Evolutionary conservation across 2,329 filamentous ascomycete species (phyloP), one percentile per base, ranked within the genome.

Genomic region (Penicillium vulpinum): DNA sequence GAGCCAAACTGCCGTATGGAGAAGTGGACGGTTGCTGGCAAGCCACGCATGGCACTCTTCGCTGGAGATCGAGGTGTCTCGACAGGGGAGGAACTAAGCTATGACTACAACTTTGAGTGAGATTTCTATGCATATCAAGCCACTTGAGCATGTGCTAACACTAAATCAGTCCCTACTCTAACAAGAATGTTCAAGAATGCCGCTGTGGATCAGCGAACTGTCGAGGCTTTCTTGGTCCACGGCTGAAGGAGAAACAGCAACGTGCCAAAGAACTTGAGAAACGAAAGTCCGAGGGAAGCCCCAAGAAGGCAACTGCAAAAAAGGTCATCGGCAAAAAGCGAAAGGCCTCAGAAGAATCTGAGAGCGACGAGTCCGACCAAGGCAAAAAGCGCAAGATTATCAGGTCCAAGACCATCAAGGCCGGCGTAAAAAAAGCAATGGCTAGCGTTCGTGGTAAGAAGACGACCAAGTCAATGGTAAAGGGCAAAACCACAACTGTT

Each of bases 1-100:
- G 88, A 90, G 56, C 94, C 94, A 3, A 99, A 99, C 72, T 97
- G 93, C 76, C 86, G 89, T 61, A 97, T 99, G 92, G 91, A 96
- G 69, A 97, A 97, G 74, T 96, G 92, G 91, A 93, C 92, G 60
- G 94, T 99, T 53, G 88, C 88, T 47, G 92, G 92, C 28, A 92
- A 96, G 73, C 93, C 93, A 40, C 87, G 94, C 54, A 97, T 99
- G 91, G 94, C 92, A 16, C 84, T 99, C 1, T 99, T 99, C 72
- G 94, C 94, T 13, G 93, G 93, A 31, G 89, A 95, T 66, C 81
- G 83, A 46, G 91, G 91, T 15, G 93, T 99, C 71, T 90, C 90
- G 86, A 96, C 92, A 11, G 94, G 94, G 24, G 92, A 97, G 62
- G 94, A 99, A 76, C 80, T 99, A 59, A 97, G 92, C 0, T 99